Base-by-base conservation (phyloP, 306 rosid species). In the Lathyrus sativus region DNA sequence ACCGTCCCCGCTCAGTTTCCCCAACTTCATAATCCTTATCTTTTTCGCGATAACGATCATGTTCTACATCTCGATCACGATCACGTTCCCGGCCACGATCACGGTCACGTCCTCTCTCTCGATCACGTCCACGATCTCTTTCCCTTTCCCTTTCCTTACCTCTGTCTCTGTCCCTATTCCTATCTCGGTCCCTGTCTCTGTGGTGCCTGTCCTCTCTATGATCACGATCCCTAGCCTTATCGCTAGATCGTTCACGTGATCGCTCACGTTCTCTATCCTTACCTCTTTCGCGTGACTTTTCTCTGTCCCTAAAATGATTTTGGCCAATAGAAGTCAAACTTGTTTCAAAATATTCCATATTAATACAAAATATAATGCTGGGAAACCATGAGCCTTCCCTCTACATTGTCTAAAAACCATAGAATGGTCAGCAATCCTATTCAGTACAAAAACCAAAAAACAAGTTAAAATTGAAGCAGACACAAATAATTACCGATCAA, bases 171-270 rank as follows among this genome's bases (percentile, higher is more conserved):
- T 53, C 56, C 62, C 91, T 95, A 60, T 53, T 53, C 59, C 59
- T 53, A 53, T 53, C 59, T 4, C 59, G 59, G 2, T 95, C 97
- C 33, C 99, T 87, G 68, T 95, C 99, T 79, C 92, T 85, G 79
- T 87, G 95, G 79, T 87, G 97, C 51, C 89, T 84, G 33, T 95
- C 99, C 74, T 95, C 99, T 68, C 89, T 84, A 56, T 84, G 77
- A 43, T 95, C 99, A 54, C 92, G 97, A 72, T 87, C 96, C 81
- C 87, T 82, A 56, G 68, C 75, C 72, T 89, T 95, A 48, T 91
- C 97, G 59, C 76, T 89, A 68, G 95, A 85, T 11, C 78, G 89
- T 56, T 93, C 97, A 6, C 70, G 84, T 0, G 98, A 90, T 41
- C 73, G 83, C 82, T 85, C 96, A 13, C 67, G 77, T 50, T 86